Evolutionary conservation across 345 rosid genomes (phyloP).

Genomic region (Gossypium thurberi): DNA sequence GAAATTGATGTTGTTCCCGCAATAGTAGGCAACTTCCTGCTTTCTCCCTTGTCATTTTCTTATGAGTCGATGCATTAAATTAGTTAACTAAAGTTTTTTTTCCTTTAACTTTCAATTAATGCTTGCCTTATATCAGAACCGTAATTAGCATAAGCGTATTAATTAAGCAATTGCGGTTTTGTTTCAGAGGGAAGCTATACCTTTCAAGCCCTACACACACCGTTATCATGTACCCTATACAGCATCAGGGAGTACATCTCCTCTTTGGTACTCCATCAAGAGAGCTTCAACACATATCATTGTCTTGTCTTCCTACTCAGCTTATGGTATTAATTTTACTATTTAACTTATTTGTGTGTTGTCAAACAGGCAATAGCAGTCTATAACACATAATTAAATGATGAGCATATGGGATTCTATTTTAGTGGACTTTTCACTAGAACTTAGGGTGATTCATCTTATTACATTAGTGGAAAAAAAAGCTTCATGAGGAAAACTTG

Average conservation of each 20-base stretch:
- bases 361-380: neutral
- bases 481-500: neutral
- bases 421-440: neutral
- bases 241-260: constrained; percentile 59
- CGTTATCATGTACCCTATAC: constrained; percentile 54
- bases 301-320: constrained; percentile 73
- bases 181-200: constrained; percentile 56
- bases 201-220: constrained; percentile 62
- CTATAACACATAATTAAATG: neutral
- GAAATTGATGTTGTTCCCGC: constrained; percentile 9
- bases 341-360: neutral
- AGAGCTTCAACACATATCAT: constrained; percentile 78
- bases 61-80: neutral
- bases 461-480: neutral
- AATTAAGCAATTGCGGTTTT: neutral
- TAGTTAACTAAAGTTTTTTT: neutral
- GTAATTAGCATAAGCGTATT: neutral
- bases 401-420: neutral
- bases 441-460: neutral
- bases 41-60: neutral
- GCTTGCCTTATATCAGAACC: neutral
- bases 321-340: constrained; percentile 22
- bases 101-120: neutral
- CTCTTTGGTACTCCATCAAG: constrained; percentile 78
- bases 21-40: constrained; percentile 1